Conservation (phyloP, 2,329 filamentous ascomycete species). For the Colletotrichum sidae region DNA sequence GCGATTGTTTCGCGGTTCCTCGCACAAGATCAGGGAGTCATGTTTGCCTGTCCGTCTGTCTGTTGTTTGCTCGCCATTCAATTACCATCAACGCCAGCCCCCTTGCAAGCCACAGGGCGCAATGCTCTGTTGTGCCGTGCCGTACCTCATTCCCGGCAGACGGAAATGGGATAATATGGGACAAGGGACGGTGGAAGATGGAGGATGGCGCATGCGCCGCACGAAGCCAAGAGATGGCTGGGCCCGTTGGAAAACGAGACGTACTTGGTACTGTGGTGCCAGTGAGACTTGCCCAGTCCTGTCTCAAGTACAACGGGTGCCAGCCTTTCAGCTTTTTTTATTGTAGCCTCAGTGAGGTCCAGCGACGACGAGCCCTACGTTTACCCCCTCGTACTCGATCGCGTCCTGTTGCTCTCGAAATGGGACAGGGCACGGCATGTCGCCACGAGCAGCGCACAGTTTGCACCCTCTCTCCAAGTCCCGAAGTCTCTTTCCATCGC, state of each 20-base stretch:
- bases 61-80: background rate
- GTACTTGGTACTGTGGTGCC: too few relatives aligned
- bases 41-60: slow-evolving; percentile 9
- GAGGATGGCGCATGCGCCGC: slow-evolving; percentile 24
- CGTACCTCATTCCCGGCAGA: slow-evolving; percentile 18
- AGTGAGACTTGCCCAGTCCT: slow-evolving; percentile 20
- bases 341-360: slow-evolving; percentile 32
- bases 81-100: too few relatives aligned
- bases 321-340: slow-evolving; percentile 30
- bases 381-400: slow-evolving; percentile 1
- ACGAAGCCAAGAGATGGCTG: slow-evolving; percentile 36
- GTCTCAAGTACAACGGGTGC: slow-evolving; percentile 36
- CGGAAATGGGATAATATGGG: slow-evolving; percentile 1
- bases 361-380: background rate
- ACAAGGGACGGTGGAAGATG: background rate
- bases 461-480: background rate
- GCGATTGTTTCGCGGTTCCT: background rate
- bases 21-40: background rate
- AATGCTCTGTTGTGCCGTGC: background rate
- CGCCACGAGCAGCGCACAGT: too few relatives aligned
- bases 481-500: slow-evolving; percentile 12
- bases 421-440: too few relatives aligned
- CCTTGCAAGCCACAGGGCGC: slow-evolving; percentile 2
- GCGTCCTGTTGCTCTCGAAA: too few relatives aligned
- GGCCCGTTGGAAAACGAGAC: slow-evolving; percentile 36